phyloP scores from a whole-genome alignment of 2,329 filamentous ascomycete species.

The Nemania sp. region DNA sequence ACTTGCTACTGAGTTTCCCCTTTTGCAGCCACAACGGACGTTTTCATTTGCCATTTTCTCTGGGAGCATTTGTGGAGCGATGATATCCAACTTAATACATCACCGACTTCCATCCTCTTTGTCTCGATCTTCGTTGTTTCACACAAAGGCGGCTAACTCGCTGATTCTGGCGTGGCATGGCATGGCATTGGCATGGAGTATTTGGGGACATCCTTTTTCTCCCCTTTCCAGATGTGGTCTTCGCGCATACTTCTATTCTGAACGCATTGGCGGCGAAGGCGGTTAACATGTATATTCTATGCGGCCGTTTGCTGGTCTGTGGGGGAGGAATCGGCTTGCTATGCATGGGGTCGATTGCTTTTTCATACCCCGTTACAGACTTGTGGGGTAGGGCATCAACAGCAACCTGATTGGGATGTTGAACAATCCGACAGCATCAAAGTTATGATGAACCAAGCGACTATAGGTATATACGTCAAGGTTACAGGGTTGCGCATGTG shows the following conservation, averaged over 20 bases:
- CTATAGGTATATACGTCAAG: slow-evolving; percentile 43
- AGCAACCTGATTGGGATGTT: slow-evolving; percentile 12
- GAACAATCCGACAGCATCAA: slow-evolving; percentile 16
- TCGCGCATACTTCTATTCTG: slow-evolving; percentile 30
- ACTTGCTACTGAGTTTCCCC: not conserved
- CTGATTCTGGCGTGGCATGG: slow-evolving; percentile 36
- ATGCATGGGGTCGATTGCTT: slow-evolving; percentile 4
- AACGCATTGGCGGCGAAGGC: slow-evolving; percentile 41
- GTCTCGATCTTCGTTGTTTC: slow-evolving; percentile 15
- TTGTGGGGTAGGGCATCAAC: slow-evolving; percentile 14
- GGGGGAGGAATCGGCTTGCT: slow-evolving; percentile 23
- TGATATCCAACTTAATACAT: slow-evolving; percentile 43
- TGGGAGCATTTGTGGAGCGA: slow-evolving; percentile 45
- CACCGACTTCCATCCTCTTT: slow-evolving; percentile 20
- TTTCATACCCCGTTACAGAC: slow-evolving; percentile 8
- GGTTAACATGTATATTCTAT: slow-evolving; percentile 33
- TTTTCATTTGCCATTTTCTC: slow-evolving; percentile 32
- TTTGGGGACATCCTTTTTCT: slow-evolving; percentile 38
- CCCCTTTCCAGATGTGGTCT: slow-evolving; percentile 33
- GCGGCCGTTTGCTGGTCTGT: slow-evolving; percentile 9
- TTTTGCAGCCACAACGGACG: slow-evolving; percentile 25
- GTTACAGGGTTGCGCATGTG: slow-evolving; percentile 43
- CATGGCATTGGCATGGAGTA: slow-evolving; percentile 42
- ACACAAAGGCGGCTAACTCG: slow-evolving; percentile 19
- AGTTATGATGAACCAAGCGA: slow-evolving; percentile 39